A percentile compares a stretch with the other conserved stretches of the same genome.
phyloP scores from a whole-genome alignment of 495 filamentous ascomycete species.

The Aspergillus avenaceus region DNA sequence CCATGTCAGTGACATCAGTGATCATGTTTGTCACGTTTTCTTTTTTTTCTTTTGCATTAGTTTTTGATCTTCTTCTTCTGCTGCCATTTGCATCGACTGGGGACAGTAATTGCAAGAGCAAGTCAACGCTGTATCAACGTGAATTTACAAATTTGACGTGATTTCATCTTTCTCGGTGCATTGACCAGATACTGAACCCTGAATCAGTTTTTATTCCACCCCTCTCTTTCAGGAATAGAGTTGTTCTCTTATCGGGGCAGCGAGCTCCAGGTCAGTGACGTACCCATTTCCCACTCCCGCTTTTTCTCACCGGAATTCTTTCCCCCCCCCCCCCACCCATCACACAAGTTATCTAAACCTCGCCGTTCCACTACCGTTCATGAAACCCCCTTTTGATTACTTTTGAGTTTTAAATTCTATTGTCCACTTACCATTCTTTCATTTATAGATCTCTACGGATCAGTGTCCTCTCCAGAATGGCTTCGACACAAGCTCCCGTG shows the following conservation, averaged over 20 bases:
- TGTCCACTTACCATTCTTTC: conserved; percentile 4
- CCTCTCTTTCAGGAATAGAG: background rate
- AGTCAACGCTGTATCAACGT: too few relatives aligned
- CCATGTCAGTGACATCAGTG: conserved; percentile 18
- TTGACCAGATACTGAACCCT: too few relatives aligned
- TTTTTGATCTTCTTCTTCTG: background rate
- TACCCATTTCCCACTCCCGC: conserved; percentile 34
- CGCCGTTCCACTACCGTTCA: background rate
- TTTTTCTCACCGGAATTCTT: conserved; percentile 44
- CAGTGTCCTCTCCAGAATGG: conserved; percentile 25
- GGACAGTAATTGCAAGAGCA: too few relatives aligned
- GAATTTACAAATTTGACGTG: too few relatives aligned
- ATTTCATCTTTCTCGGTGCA: too few relatives aligned
- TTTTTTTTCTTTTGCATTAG: background rate
- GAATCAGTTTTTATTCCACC: background rate
- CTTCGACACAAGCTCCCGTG: conserved; percentile 28
- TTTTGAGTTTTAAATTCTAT: conserved; percentile 6
- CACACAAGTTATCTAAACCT: conserved; percentile 11
- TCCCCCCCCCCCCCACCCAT: conserved; percentile 24
- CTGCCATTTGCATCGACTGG: background rate
- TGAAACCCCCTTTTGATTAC: conserved; percentile 7
- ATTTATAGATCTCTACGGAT: conserved; percentile 1
- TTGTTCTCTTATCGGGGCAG: background rate
- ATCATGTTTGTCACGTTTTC: background rate
- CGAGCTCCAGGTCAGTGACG: conserved; percentile 28